phyloP scores from a whole-genome alignment of 208 protist species.

The Histomonas meleagridis region DNA sequence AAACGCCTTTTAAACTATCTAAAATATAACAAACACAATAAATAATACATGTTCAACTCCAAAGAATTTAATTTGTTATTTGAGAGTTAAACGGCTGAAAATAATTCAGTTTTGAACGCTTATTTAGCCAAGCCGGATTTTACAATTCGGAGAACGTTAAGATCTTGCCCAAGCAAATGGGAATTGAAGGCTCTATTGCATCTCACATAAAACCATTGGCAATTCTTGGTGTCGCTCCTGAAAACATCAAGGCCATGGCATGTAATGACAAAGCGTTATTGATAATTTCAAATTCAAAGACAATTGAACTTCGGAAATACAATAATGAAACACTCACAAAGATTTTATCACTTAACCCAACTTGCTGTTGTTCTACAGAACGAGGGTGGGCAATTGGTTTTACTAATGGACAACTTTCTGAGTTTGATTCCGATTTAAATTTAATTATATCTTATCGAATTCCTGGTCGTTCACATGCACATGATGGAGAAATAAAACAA shows the following conservation, averaged over 20 bases:
- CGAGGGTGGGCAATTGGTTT: not conserved
- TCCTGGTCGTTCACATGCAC: not conserved
- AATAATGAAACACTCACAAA: not conserved
- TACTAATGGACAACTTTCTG: not conserved
- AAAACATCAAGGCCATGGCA: not conserved
- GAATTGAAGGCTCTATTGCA: too few species aligned
- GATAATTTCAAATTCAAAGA: not conserved
- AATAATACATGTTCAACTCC: too few species aligned
- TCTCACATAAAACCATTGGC: too few species aligned
- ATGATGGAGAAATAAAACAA: not conserved
- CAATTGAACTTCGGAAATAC: not conserved
- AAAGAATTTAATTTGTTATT: too few species aligned
- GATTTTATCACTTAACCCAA: not conserved
- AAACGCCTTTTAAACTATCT: too few species aligned
- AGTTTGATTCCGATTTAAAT: not conserved
- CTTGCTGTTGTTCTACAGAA: not conserved
- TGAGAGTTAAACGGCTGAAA: too few species aligned
- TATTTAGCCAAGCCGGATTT: too few species aligned
- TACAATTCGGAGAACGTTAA: too few species aligned
- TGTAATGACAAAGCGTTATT: not conserved
- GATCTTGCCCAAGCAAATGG: too few species aligned
- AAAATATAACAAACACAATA: too few species aligned
- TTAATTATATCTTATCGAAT: not conserved
- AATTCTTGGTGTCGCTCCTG: not conserved
- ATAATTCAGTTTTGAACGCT: too few species aligned